A percentile compares a stretch with the other conserved stretches of the same genome.
These are phyloP conservation scores for Talaromyces proteolyticus DNA, from an alignment of 495 filamentous ascomycete genomes.

Conservation along the genomic window DNA sequence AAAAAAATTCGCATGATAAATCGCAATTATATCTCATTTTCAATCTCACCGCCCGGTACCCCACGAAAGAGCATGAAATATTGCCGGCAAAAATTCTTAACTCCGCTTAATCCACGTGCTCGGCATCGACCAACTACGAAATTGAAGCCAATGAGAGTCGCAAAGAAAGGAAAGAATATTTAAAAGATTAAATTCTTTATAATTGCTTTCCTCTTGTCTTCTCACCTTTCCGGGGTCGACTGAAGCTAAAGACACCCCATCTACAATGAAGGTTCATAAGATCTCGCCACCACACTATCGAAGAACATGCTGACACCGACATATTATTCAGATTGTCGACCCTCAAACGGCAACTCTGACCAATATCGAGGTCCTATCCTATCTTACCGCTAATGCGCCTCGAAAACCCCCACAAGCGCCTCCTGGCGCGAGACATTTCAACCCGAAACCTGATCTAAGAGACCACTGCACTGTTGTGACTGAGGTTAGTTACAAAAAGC, in stretches of 20 bases:
- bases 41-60: not conserved
- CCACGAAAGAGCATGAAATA: not conserved
- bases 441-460: slow-evolving; percentile 35
- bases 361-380: slow-evolving; percentile 59
- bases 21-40: not conserved
- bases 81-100: not conserved
- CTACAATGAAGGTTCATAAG: slow-evolving; percentile 5
- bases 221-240: too few relatives aligned
- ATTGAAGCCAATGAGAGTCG: too few relatives aligned
- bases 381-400: slow-evolving; percentile 44
- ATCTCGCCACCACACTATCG: too few relatives aligned
- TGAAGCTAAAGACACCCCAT: not conserved
- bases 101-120: too few relatives aligned
- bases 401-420: slow-evolving; percentile 35
- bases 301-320: too few relatives aligned
- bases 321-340: slow-evolving; percentile 61
- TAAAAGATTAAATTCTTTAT: too few relatives aligned
- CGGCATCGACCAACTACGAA: too few relatives aligned
- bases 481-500: slow-evolving; percentile 40
- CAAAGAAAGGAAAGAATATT: too few relatives aligned
- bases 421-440: slow-evolving; percentile 23
- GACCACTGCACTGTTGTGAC: slow-evolving; percentile 47
- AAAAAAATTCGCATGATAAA: not conserved
- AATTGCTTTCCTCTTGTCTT: too few relatives aligned
- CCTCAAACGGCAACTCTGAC: slow-evolving; percentile 56